Conservation (phyloP, 352 stramenopile species). For the Peronospora belbahrii region DNA sequence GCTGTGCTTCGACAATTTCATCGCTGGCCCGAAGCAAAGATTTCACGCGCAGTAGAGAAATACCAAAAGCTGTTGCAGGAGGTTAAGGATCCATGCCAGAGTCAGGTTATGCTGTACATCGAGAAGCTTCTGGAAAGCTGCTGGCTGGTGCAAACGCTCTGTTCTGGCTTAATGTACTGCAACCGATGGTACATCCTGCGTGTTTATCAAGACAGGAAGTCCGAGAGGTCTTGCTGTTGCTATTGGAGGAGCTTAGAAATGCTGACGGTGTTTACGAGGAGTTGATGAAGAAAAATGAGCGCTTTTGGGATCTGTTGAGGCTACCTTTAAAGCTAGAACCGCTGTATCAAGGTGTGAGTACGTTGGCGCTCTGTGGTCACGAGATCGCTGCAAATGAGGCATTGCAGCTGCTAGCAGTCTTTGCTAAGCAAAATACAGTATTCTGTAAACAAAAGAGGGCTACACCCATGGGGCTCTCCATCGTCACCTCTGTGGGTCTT, state of each 20-base stretch:
- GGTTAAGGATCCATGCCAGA: conserved; percentile 7
- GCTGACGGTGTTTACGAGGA: conserved; percentile 16
- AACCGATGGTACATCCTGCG: conserved; percentile 9
- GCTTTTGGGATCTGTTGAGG: conserved; percentile 13
- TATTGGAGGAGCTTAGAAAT: conserved; percentile 20
- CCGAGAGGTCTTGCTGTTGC: conserved; percentile 8
- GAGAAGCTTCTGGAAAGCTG: conserved; percentile 17
- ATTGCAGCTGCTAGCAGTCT: conserved; percentile 13
- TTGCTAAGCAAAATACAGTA: conserved; percentile 9
- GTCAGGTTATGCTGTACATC: conserved; percentile 25
- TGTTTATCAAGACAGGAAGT: conserved; percentile 8
- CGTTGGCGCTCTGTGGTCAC: conserved; percentile 11
- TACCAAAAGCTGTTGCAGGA: conserved; percentile 3
- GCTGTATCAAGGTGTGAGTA: conserved; percentile 18
- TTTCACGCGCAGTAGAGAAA: conserved; percentile 1
- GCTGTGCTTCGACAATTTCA: conserved; percentile 22
- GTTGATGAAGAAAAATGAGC: conserved; percentile 8
- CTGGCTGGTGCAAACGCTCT: conserved; percentile 7
- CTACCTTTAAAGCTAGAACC: conserved; percentile 25
- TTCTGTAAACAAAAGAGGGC: neutral
- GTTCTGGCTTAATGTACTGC: conserved; percentile 24
- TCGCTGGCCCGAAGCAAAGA: conserved; percentile 19
- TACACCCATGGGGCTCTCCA: conserved; percentile 6
- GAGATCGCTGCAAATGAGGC: conserved; percentile 8
- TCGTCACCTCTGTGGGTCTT: conserved; percentile 12